These are phyloP conservation scores for Aureobasidium sp. DNA, from an alignment of 2,329 filamentous ascomycete genomes.

Conservation along the genomic window DNA sequence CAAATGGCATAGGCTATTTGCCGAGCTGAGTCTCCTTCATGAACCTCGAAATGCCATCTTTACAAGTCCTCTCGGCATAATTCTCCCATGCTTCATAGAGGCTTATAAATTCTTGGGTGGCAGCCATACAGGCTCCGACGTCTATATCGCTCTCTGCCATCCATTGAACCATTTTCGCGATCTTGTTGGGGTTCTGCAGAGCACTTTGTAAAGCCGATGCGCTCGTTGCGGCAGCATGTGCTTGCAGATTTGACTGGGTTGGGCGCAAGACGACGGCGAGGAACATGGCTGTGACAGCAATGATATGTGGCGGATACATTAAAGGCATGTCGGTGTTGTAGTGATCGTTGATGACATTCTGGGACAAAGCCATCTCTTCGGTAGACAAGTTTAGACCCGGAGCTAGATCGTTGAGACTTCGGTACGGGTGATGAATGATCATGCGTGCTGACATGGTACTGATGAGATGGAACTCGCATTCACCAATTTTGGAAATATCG, in stretches of 20 bases:
- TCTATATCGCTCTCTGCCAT: slow-evolving; percentile 80
- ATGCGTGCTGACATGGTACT: slow-evolving; percentile 85
- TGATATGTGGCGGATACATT: slow-evolving; percentile 75
- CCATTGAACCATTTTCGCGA: slow-evolving; percentile 59
- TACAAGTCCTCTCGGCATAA: slow-evolving; percentile 58
- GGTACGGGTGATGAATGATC: slow-evolving; percentile 86
- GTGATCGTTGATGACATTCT: slow-evolving; percentile 83
- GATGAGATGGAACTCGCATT: slow-evolving; percentile 90
- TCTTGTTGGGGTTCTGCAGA: slow-evolving; percentile 17
- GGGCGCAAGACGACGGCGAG: slow-evolving; percentile 77
- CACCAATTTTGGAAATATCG: slow-evolving; percentile 78
- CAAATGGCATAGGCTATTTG: neutral
- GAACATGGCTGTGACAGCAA: slow-evolving; percentile 80
- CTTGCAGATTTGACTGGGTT: slow-evolving; percentile 43
- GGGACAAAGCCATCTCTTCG: slow-evolving; percentile 71
- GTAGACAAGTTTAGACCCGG: slow-evolving; percentile 52
- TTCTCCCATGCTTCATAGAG: slow-evolving; percentile 72
- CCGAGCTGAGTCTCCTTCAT: slow-evolving; percentile 43
- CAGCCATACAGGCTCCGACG: slow-evolving; percentile 77
- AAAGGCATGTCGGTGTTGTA: slow-evolving; percentile 89
- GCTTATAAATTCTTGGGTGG: slow-evolving; percentile 84
- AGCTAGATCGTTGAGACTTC: slow-evolving; percentile 66
- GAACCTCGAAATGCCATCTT: slow-evolving; percentile 56
- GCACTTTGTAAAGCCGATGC: slow-evolving; percentile 19
- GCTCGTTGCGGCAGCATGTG: slow-evolving; percentile 29